A percentile compares a stretch with the other conserved stretches of the same genome.
phyloP scores from a whole-genome alignment of 169 alveolate genomes.

The Fabrea salina region DNA sequence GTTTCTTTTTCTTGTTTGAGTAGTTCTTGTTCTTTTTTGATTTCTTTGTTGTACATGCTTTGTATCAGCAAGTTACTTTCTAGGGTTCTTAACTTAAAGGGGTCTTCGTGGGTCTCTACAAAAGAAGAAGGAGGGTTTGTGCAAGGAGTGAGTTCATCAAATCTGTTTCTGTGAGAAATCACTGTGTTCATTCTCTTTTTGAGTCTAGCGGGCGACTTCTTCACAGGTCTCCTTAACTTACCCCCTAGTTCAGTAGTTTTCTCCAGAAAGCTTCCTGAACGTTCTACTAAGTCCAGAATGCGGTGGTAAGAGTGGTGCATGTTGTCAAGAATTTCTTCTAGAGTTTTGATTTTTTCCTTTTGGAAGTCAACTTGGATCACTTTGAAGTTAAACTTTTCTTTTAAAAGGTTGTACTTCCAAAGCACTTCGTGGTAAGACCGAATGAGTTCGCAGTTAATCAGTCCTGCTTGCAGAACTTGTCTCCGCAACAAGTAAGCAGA shows the following conservation, averaged over 20 bases:
- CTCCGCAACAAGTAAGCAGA: background rate
- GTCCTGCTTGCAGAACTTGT: conserved; percentile 15
- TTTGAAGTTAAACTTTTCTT: conserved; percentile 14
- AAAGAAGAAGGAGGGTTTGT: background rate
- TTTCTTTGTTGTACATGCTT: background rate
- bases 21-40: background rate
- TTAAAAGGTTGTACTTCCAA: background rate
- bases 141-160: background rate
- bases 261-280: background rate
- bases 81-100: background rate
- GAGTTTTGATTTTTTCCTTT: background rate
- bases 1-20: conserved; percentile 7
- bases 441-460: background rate
- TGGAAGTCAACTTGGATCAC: background rate
- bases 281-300: background rate
- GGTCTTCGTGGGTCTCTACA: background rate
- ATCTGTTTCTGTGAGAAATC: background rate
- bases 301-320: background rate
- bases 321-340: background rate
- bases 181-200: background rate
- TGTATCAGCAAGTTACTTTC: background rate
- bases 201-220: background rate
- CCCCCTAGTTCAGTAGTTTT: background rate
- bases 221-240: background rate
- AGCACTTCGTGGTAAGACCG: background rate